A percentile compares a stretch with the other conserved stretches of the same genome.
Evolutionary conservation across 2,329 filamentous ascomycete genomes (phyloP).

Genomic region (Pseudogymnoascus sp.): DNA sequence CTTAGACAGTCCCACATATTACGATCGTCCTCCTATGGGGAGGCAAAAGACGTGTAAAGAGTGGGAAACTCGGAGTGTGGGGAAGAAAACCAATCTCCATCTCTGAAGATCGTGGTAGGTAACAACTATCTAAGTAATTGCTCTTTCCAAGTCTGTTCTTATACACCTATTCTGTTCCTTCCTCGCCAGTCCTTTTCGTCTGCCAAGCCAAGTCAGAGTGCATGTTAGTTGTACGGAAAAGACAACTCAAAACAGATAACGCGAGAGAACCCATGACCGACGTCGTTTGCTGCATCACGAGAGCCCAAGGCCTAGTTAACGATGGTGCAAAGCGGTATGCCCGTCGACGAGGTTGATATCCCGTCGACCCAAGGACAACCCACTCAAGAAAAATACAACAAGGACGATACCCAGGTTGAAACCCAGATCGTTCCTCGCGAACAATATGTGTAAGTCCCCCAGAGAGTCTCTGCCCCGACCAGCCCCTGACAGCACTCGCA

Average conservation of each 20-base stretch:
- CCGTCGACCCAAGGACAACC: background rate
- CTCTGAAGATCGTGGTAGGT: background rate
- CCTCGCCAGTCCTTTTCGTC: background rate
- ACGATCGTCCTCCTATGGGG: background rate
- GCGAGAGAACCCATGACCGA: background rate
- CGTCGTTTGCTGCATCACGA: conserved; percentile 2
- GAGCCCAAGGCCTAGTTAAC: conserved; percentile 6
- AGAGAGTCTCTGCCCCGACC: background rate
- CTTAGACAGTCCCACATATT: conserved; percentile 4
- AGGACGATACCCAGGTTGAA: background rate
- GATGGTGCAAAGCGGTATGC: conserved; percentile 6
- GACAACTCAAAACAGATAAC: background rate
- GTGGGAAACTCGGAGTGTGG: conserved; percentile 1
- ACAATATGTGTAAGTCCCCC: conserved; percentile 2
- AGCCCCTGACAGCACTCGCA: background rate
- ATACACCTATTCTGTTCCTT: background rate
- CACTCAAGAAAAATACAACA: conserved; percentile 2
- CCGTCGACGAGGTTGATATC: conserved; percentile 1
- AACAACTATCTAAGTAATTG: background rate
- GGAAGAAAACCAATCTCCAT: conserved; percentile 8
- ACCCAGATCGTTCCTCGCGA: background rate
- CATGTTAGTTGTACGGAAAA: background rate
- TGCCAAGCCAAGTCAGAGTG: background rate
- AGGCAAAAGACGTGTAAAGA: conserved; percentile 6
- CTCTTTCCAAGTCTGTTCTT: background rate